Evolutionary conservation across 768 basidiomycete genomes (phyloP).

Genomic region (Podaxis sp.): DNA sequence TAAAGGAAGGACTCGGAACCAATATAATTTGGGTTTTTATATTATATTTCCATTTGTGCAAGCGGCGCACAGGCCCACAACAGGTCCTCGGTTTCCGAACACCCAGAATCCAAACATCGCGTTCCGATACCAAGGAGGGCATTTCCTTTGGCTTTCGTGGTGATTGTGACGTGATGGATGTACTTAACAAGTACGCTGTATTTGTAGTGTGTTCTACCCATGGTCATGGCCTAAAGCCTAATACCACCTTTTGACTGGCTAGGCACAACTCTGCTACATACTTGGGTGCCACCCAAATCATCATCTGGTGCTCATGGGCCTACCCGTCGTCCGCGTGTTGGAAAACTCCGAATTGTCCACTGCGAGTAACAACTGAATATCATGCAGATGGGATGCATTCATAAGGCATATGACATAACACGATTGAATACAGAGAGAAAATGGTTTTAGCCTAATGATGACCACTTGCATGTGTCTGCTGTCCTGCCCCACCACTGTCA

Average conservation of each 20-base stretch:
- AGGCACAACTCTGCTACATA: neutral
- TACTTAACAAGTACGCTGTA: too few species aligned
- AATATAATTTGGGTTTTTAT: neutral
- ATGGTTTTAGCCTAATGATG: slow-evolving; percentile 6
- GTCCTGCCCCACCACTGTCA: neutral
- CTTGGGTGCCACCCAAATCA: neutral
- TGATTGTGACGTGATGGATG: too few species aligned
- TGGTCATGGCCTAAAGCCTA: neutral
- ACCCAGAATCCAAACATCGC: too few species aligned
- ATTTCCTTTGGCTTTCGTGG: too few species aligned
- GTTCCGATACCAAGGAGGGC: too few species aligned
- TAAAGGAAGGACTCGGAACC: neutral
- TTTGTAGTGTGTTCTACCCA: too few species aligned
- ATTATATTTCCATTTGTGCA: neutral
- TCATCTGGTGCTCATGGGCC: neutral
- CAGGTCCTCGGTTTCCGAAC: neutral
- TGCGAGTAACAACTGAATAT: neutral
- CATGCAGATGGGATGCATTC: neutral
- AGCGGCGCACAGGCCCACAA: neutral
- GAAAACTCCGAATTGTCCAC: neutral
- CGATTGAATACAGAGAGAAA: slow-evolving; percentile 4
- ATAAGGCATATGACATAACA: slow-evolving; percentile 5
- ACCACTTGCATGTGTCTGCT: slow-evolving; percentile 10
- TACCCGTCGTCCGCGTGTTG: too few species aligned
- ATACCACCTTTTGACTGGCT: neutral